Percentiles rank a stretch among this genome's conserved stretches.
These are phyloP conservation scores for Cercis canadensis DNA, from an alignment of 306 rosid genomes.

Conservation along the genomic window DNA sequence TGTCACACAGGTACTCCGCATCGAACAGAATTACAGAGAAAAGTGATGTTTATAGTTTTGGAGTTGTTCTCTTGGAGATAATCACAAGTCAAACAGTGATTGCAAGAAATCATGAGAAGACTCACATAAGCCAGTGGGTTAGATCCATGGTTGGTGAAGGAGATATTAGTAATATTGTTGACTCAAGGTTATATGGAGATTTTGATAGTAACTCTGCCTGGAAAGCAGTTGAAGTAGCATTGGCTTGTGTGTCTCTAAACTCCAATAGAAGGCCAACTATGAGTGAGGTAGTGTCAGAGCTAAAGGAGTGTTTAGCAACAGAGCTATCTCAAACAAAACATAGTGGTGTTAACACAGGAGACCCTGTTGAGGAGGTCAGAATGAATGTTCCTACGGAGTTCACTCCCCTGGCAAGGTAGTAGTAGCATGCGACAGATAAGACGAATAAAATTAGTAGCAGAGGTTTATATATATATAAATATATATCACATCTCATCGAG, in stretches of 20 bases:
- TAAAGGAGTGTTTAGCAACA: constrained; percentile 1
- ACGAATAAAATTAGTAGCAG: too few relatives aligned
- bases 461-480: too few relatives aligned
- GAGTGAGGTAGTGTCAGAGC: constrained; percentile 4
- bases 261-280: constrained; percentile 28
- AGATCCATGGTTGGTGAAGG: constrained; percentile 1
- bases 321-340: too few relatives aligned
- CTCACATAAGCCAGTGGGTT: constrained; percentile 22
- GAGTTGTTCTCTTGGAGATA: constrained; percentile 21
- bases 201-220: background rate
- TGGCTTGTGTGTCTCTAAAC: constrained; percentile 9
- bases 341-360: too few relatives aligned
- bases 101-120: background rate
- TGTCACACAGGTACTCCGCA: constrained; percentile 39
- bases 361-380: too few relatives aligned
- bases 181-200: constrained; percentile 10
- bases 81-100: constrained; percentile 6
- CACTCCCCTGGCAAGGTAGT: too few relatives aligned
- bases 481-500: too few relatives aligned
- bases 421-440: too few relatives aligned
- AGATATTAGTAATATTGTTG: constrained; percentile 13
- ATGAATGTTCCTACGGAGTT: too few relatives aligned
- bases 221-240: constrained; percentile 35
- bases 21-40: constrained; percentile 44
- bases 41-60: constrained; percentile 36